phyloP scores from a whole-genome alignment of 768 basidiomycete species.

The Auricularia auricula-judae region DNA sequence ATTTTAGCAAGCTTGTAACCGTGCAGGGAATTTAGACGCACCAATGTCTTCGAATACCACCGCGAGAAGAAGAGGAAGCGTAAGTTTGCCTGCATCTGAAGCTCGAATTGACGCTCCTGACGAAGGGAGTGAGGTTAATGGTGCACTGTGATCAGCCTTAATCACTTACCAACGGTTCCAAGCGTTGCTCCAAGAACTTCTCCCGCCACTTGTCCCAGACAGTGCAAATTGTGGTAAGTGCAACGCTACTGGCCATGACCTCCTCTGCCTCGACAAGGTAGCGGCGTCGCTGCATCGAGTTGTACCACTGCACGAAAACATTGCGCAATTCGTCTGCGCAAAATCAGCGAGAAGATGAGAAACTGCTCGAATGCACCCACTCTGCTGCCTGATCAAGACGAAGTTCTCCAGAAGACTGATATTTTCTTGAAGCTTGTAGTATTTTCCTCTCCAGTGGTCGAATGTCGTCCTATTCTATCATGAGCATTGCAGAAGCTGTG shows the following conservation, averaged over 20 bases:
- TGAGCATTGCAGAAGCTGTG: not conserved
- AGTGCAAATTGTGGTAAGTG: constrained; percentile 27
- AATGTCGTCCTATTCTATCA: constrained; percentile 20
- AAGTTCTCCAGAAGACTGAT: constrained; percentile 67
- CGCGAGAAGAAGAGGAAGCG: constrained; percentile 57
- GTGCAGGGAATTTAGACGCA: constrained; percentile 19
- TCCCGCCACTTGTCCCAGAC: constrained; percentile 79
- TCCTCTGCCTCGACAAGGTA: constrained; percentile 51
- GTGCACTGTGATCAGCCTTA: not conserved
- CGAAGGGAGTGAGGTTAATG: constrained; percentile 5
- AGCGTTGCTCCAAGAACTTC: constrained; percentile 48
- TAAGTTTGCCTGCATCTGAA: constrained; percentile 47
- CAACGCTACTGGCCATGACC: constrained; percentile 36
- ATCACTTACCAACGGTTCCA: constrained; percentile 51
- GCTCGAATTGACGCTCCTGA: constrained; percentile 49
- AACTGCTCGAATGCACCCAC: not conserved
- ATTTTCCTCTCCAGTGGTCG: constrained; percentile 33
- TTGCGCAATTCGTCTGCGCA: constrained; percentile 51
- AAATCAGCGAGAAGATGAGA: not conserved
- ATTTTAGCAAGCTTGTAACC: not conserved
- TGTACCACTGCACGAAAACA: constrained; percentile 62
- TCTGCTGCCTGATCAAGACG: not conserved
- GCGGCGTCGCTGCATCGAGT: constrained; percentile 48
- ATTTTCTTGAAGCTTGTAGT: constrained; percentile 55
- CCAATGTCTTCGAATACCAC: constrained; percentile 70